Conservation (phyloP, 768 basidiomycete species). For the Paxillus rubicundulus region DNA sequence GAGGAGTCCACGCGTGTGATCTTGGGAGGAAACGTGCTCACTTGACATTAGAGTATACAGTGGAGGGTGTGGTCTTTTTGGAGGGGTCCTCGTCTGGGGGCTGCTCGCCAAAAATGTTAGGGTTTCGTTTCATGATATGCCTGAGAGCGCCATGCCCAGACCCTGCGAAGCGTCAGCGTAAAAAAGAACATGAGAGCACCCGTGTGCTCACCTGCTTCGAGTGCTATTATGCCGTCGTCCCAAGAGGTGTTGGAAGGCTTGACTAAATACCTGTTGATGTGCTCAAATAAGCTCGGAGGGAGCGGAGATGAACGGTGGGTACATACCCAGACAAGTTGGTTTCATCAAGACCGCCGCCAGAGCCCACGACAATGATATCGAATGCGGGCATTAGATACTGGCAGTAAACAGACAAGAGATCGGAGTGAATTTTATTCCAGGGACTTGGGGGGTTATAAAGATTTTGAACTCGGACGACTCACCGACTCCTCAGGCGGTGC, state of each 20-base stretch:
- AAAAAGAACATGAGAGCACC: background rate
- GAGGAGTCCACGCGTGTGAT: background rate
- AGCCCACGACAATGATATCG: conserved; percentile 75
- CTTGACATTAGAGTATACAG: conserved; percentile 35
- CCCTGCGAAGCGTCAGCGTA: conserved; percentile 37
- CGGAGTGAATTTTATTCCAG: background rate
- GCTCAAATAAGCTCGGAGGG: conserved; percentile 12
- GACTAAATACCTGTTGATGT: conserved; percentile 69
- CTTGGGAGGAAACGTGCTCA: conserved; percentile 9
- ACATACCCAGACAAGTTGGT: conserved; percentile 84
- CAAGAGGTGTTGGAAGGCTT: conserved; percentile 67
- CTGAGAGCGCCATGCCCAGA: conserved; percentile 81
- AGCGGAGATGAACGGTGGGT: background rate
- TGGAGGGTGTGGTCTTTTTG: conserved; percentile 20
- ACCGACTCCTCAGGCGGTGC: conserved; percentile 1
- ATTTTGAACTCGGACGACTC: conserved; percentile 1
- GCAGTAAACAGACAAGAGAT: background rate
- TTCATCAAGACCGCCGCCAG: conserved; percentile 89
- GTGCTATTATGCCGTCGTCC: conserved; percentile 76
- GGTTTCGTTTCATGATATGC: conserved; percentile 54
- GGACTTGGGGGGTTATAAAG: conserved; percentile 4
- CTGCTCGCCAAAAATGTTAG: conserved; percentile 47
- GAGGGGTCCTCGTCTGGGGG: conserved; percentile 9
- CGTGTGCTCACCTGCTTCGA: conserved; percentile 74
- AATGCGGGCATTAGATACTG: conserved; percentile 46